A percentile compares a stretch with the other conserved stretches of the same genome.
Evolutionary conservation across 306 rosid species (phyloP).

Genomic region (Vigna hirtella): DNA sequence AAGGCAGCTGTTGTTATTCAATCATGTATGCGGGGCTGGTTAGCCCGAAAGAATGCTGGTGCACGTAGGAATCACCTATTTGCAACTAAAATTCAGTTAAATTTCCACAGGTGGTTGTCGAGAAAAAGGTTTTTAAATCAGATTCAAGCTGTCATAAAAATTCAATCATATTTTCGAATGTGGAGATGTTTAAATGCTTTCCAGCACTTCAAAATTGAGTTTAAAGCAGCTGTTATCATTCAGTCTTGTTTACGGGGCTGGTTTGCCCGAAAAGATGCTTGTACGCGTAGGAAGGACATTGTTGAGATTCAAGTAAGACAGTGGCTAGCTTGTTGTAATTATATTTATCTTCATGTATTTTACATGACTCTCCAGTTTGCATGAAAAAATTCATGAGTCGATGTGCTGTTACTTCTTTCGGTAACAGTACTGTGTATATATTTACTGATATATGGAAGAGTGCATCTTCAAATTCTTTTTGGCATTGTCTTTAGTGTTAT

Average conservation of each 20-base stretch:
- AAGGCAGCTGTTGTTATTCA: conserved; percentile 68
- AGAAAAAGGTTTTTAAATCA: conserved; percentile 64
- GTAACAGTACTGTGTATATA: background rate
- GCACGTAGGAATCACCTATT: conserved; percentile 53
- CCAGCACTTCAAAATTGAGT: conserved; percentile 53
- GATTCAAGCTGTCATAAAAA: conserved; percentile 61
- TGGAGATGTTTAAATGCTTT: conserved; percentile 64
- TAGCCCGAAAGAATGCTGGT: conserved; percentile 63
- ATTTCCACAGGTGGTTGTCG: conserved; percentile 63
- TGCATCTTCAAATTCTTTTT: conserved; percentile 12
- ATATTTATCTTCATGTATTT: conserved; percentile 17
- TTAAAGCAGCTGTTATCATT: conserved; percentile 61
- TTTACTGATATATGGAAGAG: background rate
- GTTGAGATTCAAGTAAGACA: conserved; percentile 76
- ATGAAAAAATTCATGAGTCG: background rate
- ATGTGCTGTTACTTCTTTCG: background rate
- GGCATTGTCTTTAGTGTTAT: background rate
- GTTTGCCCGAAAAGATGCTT: conserved; percentile 64
- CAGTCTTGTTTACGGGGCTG: conserved; percentile 77
- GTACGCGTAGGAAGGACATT: conserved; percentile 56
- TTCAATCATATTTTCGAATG: conserved; percentile 76
- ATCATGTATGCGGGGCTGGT: conserved; percentile 71
- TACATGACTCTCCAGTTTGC: conserved; percentile 21
- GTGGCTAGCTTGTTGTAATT: conserved; percentile 9
- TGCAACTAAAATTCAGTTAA: conserved; percentile 71